Evolutionary conservation across 148 eudicot genomes (phyloP), one percentile per base, ranked within the genome.

Genomic region (Cornus suecica): DNA sequence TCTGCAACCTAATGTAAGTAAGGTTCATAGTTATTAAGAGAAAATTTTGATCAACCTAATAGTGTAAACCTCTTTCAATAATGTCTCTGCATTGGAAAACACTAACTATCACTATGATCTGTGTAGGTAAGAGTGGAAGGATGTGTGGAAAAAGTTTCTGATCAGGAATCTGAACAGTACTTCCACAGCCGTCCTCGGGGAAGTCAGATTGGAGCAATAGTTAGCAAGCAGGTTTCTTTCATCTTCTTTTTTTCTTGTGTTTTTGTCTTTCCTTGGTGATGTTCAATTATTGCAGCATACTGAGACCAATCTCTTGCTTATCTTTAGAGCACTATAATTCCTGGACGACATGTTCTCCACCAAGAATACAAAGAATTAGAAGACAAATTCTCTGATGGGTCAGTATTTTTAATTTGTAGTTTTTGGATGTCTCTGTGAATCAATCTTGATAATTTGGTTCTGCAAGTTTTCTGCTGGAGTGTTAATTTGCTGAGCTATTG

Each of bases 131-230:
- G 99, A 87, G 82, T 95, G 28, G 97, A 92, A 85, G 99, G 99
- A 64, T 75, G 84, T 45, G 98, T 95, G 72, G 84, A 88, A 73
- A 93, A 93, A 77, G 91, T 93, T 70, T 82, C 97, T 66, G 97
- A 91, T n/a, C 97, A 87, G 72, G 98, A 93, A 82, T 92, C 97
- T 75, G 92, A 90, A 69, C 87, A 78, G 27, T 95, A 95, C 77
- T 96, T 96, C 81, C 99, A 93, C 81, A 93, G 98, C 63, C 99
- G 95, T 73, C 99, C 98, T 69, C 86, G 94, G 26, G 99, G 98
- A 81, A 96, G 98, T 86, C 99, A 96, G 81, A 90, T 96, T 86
- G 99, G 99, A 80, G 98, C 99, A 69, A 84, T 96, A 70, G 98
- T 81, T 82, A 91, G 99, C 93, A 83, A 88, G 75, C 99, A 96